phyloP scores from a whole-genome alignment of 192 early-diverging fungal genomes.

The Tieghemiomyces parasiticus region DNA sequence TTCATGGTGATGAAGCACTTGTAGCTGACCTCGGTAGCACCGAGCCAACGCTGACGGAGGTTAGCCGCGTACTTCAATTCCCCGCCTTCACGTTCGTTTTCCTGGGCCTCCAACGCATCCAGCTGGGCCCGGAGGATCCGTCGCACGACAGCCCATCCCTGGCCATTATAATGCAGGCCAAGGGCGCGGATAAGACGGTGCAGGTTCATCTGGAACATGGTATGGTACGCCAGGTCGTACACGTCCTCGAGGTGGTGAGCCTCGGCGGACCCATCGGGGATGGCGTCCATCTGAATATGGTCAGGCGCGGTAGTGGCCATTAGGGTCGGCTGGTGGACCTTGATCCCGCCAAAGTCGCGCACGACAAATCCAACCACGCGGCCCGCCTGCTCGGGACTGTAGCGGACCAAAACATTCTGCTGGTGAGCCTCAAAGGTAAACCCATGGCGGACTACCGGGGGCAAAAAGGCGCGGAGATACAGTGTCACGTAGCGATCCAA shows the following conservation, averaged over 20 bases:
- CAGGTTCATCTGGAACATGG: constrained; percentile 38
- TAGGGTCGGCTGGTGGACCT: constrained; percentile 37
- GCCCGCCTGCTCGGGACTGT: constrained; percentile 31
- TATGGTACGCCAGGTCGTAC: constrained; percentile 43
- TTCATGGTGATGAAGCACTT: constrained; percentile 56
- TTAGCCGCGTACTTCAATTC: too few relatives aligned
- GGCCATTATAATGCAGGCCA: constrained; percentile 31
- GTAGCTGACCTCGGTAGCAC: constrained; percentile 21
- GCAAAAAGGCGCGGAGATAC: constrained; percentile 39
- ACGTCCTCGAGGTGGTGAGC: constrained; percentile 31
- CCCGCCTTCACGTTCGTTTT: too few relatives aligned
- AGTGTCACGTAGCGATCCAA: constrained; percentile 28
- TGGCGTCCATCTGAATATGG: constrained; percentile 28
- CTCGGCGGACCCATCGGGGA: constrained; percentile 37
- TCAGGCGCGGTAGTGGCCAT: constrained; percentile 24
- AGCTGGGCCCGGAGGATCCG: constrained; percentile 26
- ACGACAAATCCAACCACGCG: constrained; percentile 38
- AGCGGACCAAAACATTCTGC: constrained; percentile 42
- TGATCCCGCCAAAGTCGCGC: constrained; percentile 55
- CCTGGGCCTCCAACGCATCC: too few relatives aligned
- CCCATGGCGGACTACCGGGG: constrained; percentile 38
- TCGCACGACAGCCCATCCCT: constrained; percentile 42
- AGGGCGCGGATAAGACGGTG: constrained; percentile 43
- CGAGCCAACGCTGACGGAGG: constrained; percentile 30
- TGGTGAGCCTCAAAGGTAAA: constrained; percentile 52